Conservation (phyloP, 306 rosid species). For the Benincasa hispida region DNA sequence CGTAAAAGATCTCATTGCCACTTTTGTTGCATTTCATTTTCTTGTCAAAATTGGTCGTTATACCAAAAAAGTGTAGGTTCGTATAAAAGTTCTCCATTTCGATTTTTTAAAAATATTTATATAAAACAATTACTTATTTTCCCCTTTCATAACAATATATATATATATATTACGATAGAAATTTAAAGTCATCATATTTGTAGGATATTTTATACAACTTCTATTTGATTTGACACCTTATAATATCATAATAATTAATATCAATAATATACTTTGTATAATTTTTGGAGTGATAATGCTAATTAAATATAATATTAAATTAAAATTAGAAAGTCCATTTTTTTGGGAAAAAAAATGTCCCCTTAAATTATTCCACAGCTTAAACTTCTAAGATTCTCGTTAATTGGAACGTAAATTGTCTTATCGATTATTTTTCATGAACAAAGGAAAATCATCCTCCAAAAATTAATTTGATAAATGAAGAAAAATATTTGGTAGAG, state of each 20-base stretch:
- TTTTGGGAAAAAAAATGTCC: background rate
- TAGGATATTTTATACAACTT: background rate
- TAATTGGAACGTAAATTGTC: background rate
- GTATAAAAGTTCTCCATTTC: background rate
- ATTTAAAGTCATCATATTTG: background rate
- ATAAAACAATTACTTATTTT: background rate
- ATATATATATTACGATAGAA: no score
- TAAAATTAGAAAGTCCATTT: background rate
- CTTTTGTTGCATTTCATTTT: background rate
- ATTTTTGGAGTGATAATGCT: background rate
- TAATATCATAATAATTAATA: background rate
- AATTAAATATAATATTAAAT: background rate
- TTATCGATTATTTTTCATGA: background rate
- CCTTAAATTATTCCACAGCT: background rate
- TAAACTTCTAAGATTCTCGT: background rate
- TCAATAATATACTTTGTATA: background rate
- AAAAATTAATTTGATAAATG: background rate
- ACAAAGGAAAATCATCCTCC: background rate
- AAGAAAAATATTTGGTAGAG: background rate
- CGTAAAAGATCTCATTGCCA: background rate
- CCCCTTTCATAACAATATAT: background rate
- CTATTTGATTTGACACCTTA: background rate
- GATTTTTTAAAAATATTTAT: background rate
- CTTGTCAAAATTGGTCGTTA: background rate
- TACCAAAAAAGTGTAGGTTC: background rate